These are phyloP conservation scores for Fusarium scirpi DNA, from an alignment of 2,329 filamentous ascomycete genomes.

Conservation along the genomic window DNA sequence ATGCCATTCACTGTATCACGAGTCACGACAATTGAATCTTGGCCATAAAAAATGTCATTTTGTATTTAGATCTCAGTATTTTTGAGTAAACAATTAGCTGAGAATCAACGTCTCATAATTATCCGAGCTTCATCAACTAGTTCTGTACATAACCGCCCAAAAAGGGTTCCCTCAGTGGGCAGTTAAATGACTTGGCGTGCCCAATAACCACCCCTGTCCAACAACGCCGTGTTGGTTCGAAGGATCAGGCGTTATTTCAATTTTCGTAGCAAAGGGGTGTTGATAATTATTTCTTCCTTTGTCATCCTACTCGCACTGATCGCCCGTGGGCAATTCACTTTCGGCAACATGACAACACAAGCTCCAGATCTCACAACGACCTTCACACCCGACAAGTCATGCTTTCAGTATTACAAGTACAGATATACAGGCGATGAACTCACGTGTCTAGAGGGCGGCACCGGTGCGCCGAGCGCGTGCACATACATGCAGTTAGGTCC, in stretches of 20 bases:
- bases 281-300: not conserved
- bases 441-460: not conserved
- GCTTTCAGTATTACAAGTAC: constrained; percentile 10
- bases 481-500: constrained; percentile 10
- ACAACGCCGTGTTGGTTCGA: not conserved
- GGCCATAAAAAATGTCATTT: no score
- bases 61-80: no score
- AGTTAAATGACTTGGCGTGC: not conserved
- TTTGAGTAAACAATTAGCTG: no score
- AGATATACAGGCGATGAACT: constrained; percentile 7
- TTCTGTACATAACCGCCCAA: not conserved
- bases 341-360: constrained; percentile 1
- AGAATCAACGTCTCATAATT: not conserved
- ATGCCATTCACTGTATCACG: not conserved
- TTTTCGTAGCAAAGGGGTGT: not conserved
- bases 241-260: not conserved
- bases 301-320: no score
- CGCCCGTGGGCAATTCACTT: no score
- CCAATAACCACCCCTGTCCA: constrained; percentile 1
- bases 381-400: constrained; percentile 8
- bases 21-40: no score
- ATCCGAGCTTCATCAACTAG: not conserved
- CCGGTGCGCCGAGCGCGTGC: constrained; percentile 1
- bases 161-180: not conserved
- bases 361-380: constrained; percentile 10